Percentiles rank a stretch among this genome's conserved stretches.
phyloP scores from a whole-genome alignment of 202 grass and related monocot species.

The Elaeis oleifera region DNA sequence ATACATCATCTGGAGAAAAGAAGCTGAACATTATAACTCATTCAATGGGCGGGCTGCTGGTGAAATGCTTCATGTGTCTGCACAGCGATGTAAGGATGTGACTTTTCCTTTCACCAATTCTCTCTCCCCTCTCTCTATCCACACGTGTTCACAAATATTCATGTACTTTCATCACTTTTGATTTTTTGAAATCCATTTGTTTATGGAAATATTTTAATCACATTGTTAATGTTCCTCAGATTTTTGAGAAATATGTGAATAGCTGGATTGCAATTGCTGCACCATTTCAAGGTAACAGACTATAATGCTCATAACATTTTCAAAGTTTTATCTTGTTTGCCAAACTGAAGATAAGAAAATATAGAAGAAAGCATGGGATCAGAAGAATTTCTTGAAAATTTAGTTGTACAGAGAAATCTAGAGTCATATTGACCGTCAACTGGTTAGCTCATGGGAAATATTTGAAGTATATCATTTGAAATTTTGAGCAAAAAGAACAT shows the following conservation, averaged over 20 bases:
- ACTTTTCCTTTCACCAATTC: not conserved
- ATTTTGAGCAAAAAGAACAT: too few species aligned
- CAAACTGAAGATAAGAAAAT: too few species aligned
- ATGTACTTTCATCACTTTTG: not conserved
- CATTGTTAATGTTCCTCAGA: slow-evolving; percentile 26
- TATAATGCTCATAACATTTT: too few species aligned
- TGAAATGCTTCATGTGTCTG: slow-evolving; percentile 85
- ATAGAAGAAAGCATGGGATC: too few species aligned
- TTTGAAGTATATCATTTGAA: too few species aligned
- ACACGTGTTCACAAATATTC: too few species aligned
- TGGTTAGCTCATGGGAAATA: too few species aligned
- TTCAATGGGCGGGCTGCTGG: slow-evolving; percentile 93
- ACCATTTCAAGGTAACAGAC: slow-evolving; percentile 89
- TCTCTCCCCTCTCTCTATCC: too few species aligned
- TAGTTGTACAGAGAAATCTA: too few species aligned
- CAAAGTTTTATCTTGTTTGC: too few species aligned
- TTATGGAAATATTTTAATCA: slow-evolving; percentile 11
- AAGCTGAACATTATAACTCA: slow-evolving; percentile 92
- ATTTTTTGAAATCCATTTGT: not conserved
- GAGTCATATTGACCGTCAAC: too few species aligned
- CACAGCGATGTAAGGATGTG: slow-evolving; percentile 59
- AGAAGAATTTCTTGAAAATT: too few species aligned
- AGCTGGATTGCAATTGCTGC: slow-evolving; percentile 98
- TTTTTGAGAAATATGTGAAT: slow-evolving; percentile 95
- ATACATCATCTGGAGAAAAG: slow-evolving; percentile 65